Percentiles rank a stretch among this genome's conserved stretches.
Evolutionary conservation across 75 land plant genomes (phyloP).

Genomic region (Isoetes taiwanensis): DNA sequence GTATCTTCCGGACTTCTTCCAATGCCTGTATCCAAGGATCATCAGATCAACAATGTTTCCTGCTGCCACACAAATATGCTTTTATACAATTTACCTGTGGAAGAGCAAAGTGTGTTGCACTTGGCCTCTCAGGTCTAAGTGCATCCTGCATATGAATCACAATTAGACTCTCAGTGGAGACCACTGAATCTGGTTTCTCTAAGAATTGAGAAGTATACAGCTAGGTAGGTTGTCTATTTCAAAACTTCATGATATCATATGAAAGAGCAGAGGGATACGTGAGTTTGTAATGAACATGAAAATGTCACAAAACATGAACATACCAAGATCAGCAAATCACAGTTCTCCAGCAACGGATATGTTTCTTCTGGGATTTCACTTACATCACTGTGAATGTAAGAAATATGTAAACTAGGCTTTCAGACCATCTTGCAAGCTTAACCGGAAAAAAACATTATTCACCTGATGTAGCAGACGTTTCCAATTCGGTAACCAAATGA

Average conservation of each 20-base stretch:
- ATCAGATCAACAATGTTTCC: too few relatives aligned
- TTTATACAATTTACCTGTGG: slow-evolving; percentile 40
- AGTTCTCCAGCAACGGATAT: slow-evolving; percentile 59
- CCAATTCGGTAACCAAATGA: slow-evolving; percentile 94
- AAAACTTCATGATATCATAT: background rate
- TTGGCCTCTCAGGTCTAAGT: slow-evolving; percentile 81
- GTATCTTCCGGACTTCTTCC: slow-evolving; percentile 74
- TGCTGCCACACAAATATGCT: too few relatives aligned
- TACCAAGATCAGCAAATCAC: slow-evolving; percentile 83
- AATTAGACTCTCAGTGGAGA: background rate
- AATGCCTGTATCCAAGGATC: slow-evolving; percentile 88
- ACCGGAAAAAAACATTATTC: background rate
- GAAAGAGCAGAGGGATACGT: background rate
- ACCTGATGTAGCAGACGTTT: slow-evolving; percentile 94
- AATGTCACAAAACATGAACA: background rate
- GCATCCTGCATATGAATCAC: slow-evolving; percentile 57
- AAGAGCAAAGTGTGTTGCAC: slow-evolving; percentile 91
- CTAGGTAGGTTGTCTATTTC: background rate
- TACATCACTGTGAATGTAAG: slow-evolving; percentile 53
- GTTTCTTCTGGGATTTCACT: slow-evolving; percentile 95
- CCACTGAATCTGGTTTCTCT: background rate
- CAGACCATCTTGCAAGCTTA: background rate
- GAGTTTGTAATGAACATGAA: background rate
- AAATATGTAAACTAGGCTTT: background rate
- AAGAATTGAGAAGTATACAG: background rate